Evolutionary conservation across 2,329 filamentous ascomycete genomes (phyloP).

Genomic region (Colletotrichum eleusines): DNA sequence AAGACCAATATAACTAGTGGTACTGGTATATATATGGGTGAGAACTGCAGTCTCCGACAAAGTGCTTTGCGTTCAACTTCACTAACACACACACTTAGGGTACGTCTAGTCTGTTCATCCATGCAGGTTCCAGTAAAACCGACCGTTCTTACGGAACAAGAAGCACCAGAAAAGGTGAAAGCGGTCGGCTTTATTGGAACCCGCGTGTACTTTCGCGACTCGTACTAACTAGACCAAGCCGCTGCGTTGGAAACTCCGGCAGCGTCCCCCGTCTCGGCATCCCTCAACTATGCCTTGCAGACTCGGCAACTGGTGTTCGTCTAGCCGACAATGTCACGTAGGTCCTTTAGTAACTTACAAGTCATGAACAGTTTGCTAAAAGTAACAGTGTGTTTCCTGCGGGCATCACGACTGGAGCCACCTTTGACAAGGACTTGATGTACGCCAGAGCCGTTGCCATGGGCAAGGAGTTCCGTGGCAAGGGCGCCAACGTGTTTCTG

Average conservation of each 20-base stretch:
- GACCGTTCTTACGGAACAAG: too few species aligned
- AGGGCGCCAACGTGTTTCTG: conserved; percentile 78
- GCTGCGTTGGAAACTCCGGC: conserved; percentile 82
- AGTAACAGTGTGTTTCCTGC: conserved; percentile 82
- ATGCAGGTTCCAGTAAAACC: too few species aligned
- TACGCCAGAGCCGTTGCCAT: conserved; percentile 75
- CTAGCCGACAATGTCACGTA: conserved; percentile 81
- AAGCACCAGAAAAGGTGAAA: too few species aligned
- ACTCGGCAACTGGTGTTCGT: conserved; percentile 78
- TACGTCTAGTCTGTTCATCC: conserved; percentile 33
- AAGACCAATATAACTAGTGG: conserved; percentile 84
- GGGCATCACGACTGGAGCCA: conserved; percentile 82
- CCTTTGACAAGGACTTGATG: conserved; percentile 80
- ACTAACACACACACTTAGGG: conserved; percentile 43
- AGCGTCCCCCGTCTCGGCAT: conserved; percentile 78
- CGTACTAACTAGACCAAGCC: conserved; percentile 52
- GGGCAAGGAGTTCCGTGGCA: conserved; percentile 78
- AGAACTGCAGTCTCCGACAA: conserved; percentile 33
- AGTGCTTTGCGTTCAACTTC: background rate
- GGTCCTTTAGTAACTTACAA: too few species aligned
- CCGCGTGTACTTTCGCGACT: background rate
- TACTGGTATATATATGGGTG: conserved; percentile 78
- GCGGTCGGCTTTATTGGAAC: too few species aligned
- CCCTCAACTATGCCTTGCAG: conserved; percentile 78
- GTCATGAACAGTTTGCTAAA: too few species aligned